phyloP scores from a whole-genome alignment of 495 filamentous ascomycete genomes.

The Penicillium subrubescens region DNA sequence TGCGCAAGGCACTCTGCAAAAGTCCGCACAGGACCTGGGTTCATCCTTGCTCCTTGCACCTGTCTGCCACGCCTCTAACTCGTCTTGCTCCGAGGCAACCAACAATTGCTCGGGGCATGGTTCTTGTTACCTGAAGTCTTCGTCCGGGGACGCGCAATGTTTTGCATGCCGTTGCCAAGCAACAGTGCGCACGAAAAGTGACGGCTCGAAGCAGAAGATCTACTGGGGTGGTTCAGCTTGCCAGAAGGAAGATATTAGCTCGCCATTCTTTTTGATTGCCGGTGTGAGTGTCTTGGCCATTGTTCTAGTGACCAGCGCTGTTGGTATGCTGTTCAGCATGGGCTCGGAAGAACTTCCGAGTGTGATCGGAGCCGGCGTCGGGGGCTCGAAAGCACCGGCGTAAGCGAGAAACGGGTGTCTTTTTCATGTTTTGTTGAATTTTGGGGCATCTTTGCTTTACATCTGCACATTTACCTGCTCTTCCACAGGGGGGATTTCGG shows the following conservation, averaged over 20 bases:
- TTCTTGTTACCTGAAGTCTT: constrained; percentile 63
- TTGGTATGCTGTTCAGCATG: constrained; percentile 76
- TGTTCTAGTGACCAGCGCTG: constrained; percentile 59
- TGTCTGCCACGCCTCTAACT: constrained; percentile 64
- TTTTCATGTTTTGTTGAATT: background rate
- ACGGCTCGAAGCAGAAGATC: constrained; percentile 51
- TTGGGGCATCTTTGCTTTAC: background rate
- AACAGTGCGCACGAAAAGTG: constrained; percentile 48
- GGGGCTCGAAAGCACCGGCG: constrained; percentile 52
- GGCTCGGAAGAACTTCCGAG: constrained; percentile 79
- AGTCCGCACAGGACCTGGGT: constrained; percentile 11
- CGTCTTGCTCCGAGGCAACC: constrained; percentile 63
- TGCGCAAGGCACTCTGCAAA: constrained; percentile 7
- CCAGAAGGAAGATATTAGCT: constrained; percentile 88
- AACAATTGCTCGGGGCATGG: constrained; percentile 78
- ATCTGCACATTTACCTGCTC: background rate
- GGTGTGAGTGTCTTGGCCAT: constrained; percentile 68
- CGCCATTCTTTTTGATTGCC: constrained; percentile 81
- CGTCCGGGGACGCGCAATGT: constrained; percentile 54
- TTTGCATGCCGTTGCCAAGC: constrained; percentile 73
- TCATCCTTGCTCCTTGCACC: constrained; percentile 32
- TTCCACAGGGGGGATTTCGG: background rate
- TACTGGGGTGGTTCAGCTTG: constrained; percentile 85
- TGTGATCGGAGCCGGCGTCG: constrained; percentile 85
- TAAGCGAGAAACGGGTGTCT: constrained; percentile 13